Conservation (phyloP, 148 eudicot species). For the Salicornia ramosissima region DNA sequence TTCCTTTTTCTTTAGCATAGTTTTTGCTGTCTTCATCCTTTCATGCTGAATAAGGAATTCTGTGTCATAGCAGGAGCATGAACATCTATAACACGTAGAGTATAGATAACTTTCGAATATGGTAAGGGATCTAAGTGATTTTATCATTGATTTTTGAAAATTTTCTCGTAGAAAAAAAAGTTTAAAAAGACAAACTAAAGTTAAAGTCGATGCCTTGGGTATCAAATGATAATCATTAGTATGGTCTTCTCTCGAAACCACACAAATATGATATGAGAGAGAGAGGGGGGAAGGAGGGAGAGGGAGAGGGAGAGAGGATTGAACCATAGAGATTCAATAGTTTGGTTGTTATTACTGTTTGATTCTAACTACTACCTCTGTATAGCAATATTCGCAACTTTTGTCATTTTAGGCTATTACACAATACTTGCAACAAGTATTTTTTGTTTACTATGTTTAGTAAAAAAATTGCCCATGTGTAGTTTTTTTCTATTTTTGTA, state of each 20-base stretch:
- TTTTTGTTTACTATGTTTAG: too few species aligned
- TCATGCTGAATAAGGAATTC: neutral
- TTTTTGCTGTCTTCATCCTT: neutral
- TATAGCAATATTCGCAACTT: too few species aligned
- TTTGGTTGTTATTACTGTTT: neutral
- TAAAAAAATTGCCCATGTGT: too few species aligned
- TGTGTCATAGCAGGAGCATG: too few species aligned
- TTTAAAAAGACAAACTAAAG: neutral
- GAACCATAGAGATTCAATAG: neutral
- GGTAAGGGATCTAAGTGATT: neutral
- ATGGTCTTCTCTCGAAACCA: neutral
- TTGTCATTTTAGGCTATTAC: too few species aligned
- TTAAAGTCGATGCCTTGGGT: neutral
- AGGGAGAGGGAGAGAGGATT: too few species aligned
- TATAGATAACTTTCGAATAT: neutral
- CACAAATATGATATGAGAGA: neutral
- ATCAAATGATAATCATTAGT: neutral
- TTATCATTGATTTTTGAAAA: neutral
- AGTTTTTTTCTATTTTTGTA: too few species aligned
- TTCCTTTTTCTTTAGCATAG: neutral
- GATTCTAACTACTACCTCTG: too few species aligned
- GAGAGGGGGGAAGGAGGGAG: too few species aligned
- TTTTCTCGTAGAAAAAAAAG: neutral
- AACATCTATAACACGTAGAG: neutral
- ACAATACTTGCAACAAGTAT: too few species aligned